Conservation (phyloP, 495 filamentous ascomycete genomes). For the Lasiosphaeria hispida region DNA sequence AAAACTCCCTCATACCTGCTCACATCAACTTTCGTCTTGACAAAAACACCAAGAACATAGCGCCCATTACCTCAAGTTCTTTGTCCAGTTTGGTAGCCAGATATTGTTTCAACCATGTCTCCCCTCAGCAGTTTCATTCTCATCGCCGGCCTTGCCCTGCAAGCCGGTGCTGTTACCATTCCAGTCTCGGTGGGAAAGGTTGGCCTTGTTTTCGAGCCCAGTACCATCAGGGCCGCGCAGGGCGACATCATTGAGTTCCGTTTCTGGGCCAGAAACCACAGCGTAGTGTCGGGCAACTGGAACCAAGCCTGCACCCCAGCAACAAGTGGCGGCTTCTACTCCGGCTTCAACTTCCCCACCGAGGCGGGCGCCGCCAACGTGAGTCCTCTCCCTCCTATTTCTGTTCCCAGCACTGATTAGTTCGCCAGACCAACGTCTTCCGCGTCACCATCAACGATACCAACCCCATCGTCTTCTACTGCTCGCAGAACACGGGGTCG, state of each 20-base stretch:
- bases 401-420: background rate
- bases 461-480: conserved; percentile 55
- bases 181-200: conserved; percentile 26
- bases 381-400: conserved; percentile 5
- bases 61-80: background rate
- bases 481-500: conserved; percentile 36
- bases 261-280: conserved; percentile 52
- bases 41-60: background rate
- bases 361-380: conserved; percentile 24
- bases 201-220: conserved; percentile 33
- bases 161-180: conserved; percentile 24
- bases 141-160: conserved; percentile 13
- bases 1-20: conserved; percentile 3
- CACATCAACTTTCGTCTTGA: background rate
- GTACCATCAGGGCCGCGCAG: conserved; percentile 32
- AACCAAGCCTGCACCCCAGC: conserved; percentile 45
- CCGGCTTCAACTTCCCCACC: conserved; percentile 42
- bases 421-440: conserved; percentile 37
- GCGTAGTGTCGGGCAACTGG: conserved; percentile 48
- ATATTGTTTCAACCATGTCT: conserved; percentile 1
- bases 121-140: conserved; percentile 18
- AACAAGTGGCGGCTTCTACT: conserved; percentile 41
- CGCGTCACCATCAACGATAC: conserved; percentile 51
- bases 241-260: conserved; percentile 56
- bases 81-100: background rate